Conservation (phyloP, 129 eudicot species). For the Mikania micrantha region DNA sequence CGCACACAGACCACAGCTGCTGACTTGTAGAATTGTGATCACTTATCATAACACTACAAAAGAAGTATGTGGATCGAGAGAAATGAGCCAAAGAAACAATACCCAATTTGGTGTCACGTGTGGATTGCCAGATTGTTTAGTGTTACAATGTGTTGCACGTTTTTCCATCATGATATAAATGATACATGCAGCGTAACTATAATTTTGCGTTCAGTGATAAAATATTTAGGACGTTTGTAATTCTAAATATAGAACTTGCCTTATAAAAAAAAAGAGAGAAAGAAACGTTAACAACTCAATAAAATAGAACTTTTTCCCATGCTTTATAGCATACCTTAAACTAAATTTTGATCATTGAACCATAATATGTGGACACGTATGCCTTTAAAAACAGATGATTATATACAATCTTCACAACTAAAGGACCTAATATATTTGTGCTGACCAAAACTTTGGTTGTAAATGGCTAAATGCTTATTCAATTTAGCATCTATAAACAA, state of each 20-base stretch:
- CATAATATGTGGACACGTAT: background rate
- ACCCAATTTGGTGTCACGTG: background rate
- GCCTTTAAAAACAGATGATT: background rate
- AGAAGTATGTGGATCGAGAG: background rate
- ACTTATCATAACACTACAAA: background rate
- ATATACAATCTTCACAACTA: background rate
- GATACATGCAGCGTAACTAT: background rate
- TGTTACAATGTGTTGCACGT: conserved; percentile 1
- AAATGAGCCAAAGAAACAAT: background rate
- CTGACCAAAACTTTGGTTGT: background rate
- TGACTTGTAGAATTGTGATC: background rate
- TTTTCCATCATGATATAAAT: conserved; percentile 11
- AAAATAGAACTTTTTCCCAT: background rate
- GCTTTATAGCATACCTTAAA: background rate
- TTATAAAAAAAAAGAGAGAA: background rate
- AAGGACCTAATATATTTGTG: background rate
- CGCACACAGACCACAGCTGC: background rate
- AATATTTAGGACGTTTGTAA: background rate
- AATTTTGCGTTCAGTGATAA: background rate
- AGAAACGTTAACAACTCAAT: background rate
- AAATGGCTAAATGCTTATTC: background rate
- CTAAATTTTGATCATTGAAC: background rate
- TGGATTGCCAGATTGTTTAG: conserved; percentile 1
- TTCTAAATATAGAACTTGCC: conserved; percentile 4
- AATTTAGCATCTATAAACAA: background rate